Percentiles rank a stretch among this genome's conserved stretches.
These are phyloP conservation scores for Clarkia xantiana DNA, from an alignment of 345 rosid species.

Conservation along the genomic window DNA sequence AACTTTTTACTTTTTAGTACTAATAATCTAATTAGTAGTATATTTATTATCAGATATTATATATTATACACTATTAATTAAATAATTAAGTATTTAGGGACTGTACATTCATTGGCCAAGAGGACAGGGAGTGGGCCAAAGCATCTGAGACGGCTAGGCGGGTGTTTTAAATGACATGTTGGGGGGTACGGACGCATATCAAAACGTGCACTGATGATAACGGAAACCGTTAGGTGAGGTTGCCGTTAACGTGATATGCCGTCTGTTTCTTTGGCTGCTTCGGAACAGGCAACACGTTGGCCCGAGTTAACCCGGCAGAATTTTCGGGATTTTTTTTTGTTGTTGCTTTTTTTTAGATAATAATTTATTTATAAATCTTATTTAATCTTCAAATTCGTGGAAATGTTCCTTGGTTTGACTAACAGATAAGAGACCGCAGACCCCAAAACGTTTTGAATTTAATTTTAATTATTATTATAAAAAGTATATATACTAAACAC, in stretches of 20 bases:
- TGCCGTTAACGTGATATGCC: slow-evolving; percentile 1
- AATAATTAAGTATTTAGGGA: too few species aligned
- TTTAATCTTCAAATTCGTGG: too few species aligned
- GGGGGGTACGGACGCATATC: slow-evolving; percentile 4
- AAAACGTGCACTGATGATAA: slow-evolving; percentile 16
- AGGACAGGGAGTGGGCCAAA: slow-evolving; percentile 1
- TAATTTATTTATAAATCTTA: too few species aligned
- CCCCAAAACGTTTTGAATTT: too few species aligned
- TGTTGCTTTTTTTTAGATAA: too few species aligned
- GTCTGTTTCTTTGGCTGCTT: slow-evolving; percentile 1
- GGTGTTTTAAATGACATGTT: slow-evolving; percentile 21
- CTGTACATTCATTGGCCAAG: too few species aligned
- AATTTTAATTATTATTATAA: too few species aligned
- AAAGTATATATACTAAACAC: too few species aligned
- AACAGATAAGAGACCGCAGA: fast-evolving
- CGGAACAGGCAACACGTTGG: slow-evolving; percentile 46
- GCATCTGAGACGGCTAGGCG: slow-evolving; percentile 18
- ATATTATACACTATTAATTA: too few species aligned
- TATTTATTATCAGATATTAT: too few species aligned
- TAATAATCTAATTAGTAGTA: too few species aligned
- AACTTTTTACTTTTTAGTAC: too few species aligned
- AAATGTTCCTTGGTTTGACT: slow-evolving; percentile 11
- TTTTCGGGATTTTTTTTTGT: slow-evolving; percentile 10
- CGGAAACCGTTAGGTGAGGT: slow-evolving; percentile 8
- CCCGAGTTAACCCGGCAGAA: slow-evolving; percentile 32